These are phyloP conservation scores for Solanum chaucha DNA, from an alignment of 257 asterid genomes.

Conservation along the genomic window DNA sequence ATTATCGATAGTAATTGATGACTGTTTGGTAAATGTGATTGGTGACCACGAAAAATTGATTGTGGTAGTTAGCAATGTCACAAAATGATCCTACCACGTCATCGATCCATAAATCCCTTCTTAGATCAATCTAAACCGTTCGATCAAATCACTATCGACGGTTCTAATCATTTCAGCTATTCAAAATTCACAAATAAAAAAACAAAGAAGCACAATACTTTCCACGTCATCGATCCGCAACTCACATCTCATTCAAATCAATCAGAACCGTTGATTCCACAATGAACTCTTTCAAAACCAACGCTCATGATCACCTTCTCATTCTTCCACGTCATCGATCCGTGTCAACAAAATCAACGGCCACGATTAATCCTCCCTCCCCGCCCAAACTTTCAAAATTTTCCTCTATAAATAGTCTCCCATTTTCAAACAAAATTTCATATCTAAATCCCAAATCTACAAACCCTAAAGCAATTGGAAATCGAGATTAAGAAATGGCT, in stretches of 20 bases:
- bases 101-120: not conserved
- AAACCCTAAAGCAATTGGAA: not conserved
- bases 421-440: not conserved
- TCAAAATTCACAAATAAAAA: not conserved
- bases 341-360: not conserved
- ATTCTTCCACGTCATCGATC: not conserved
- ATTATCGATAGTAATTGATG: no score
- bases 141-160: not conserved
- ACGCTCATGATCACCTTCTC: not conserved
- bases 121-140: not conserved
- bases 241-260: not conserved
- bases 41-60: no score
- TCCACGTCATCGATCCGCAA: slow-evolving; percentile 20
- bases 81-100: not conserved
- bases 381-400: slow-evolving; percentile 8
- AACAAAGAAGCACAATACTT: not conserved
- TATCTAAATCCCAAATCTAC: not conserved
- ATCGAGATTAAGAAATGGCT: slow-evolving; percentile 6
- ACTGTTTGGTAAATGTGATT: not conserved
- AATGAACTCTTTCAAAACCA: not conserved
- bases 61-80: not conserved
- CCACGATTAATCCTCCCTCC: not conserved
- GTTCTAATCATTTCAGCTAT: not conserved
- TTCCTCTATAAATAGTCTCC: not conserved
- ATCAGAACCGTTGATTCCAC: not conserved